Conservation (phyloP, 192 early-diverging fungal species). For the Coemansia brasiliensis region DNA sequence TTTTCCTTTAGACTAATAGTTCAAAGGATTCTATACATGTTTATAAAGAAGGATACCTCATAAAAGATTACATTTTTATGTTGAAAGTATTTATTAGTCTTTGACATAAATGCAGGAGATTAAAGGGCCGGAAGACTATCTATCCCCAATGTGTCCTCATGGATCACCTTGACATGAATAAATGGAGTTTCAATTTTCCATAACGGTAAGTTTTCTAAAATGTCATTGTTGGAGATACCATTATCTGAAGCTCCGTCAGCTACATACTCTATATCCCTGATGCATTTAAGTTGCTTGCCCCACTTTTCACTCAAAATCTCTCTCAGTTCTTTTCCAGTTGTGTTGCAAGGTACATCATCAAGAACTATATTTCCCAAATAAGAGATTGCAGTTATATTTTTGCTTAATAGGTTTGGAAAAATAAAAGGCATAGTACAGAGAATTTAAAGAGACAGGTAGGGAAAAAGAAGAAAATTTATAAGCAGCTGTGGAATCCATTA, state of each 20-base stretch:
- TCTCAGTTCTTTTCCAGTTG: not conserved
- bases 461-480: slow-evolving; percentile 3
- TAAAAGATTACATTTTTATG: too few species aligned
- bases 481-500: too few species aligned
- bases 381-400: not conserved
- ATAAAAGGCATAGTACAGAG: too few species aligned
- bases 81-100: too few species aligned
- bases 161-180: too few species aligned
- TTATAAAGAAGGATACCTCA: too few species aligned
- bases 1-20: too few species aligned
- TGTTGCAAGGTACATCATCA: not conserved
- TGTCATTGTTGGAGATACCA: not conserved
- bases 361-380: not conserved
- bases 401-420: not conserved
- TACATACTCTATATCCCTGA: not conserved
- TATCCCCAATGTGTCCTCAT: too few species aligned
- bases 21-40: too few species aligned
- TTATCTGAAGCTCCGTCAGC: not conserved
- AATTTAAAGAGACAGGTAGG: not conserved
- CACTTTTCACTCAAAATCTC: not conserved
- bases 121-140: too few species aligned
- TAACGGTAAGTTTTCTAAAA: not conserved
- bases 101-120: too few species aligned
- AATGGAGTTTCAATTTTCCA: not conserved
- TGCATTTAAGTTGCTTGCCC: not conserved